Conservation (phyloP, 352 stramenopile genomes). For the Pythium dissotocum region DNA sequence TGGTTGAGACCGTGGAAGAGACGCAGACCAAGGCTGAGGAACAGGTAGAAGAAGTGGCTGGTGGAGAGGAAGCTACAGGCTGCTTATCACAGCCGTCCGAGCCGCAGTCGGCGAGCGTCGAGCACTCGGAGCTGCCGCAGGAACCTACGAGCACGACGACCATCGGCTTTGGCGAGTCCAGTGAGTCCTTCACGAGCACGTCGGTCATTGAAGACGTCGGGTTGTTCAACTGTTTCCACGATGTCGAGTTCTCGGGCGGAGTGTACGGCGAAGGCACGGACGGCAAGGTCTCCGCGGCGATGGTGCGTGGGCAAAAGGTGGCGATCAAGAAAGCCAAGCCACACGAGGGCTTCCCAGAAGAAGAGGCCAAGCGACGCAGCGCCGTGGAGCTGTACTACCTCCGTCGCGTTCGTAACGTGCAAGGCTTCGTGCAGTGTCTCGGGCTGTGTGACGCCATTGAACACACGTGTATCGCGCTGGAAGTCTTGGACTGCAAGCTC, state of each 20-base stretch:
- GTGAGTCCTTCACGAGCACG: constrained; percentile 62
- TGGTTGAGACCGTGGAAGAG: neutral
- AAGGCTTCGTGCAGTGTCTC: constrained; percentile 80
- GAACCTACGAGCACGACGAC: neutral
- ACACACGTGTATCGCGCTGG: constrained; percentile 82
- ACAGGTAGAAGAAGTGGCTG: neutral
- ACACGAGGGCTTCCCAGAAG: constrained; percentile 68
- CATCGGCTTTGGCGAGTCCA: constrained; percentile 15
- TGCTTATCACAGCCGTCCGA: neutral
- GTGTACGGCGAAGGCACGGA: constrained; percentile 86
- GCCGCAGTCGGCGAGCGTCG: neutral
- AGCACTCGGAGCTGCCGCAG: neutral
- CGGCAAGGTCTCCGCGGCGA: constrained; percentile 72
- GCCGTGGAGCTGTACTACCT: constrained; percentile 82
- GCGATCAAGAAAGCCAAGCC: constrained; percentile 82
- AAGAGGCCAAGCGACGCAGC: constrained; percentile 79
- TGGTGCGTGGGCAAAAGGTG: constrained; percentile 79
- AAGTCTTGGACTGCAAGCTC: constrained; percentile 89
- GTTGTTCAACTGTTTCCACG: constrained; percentile 79
- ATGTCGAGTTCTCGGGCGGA: constrained; percentile 81
- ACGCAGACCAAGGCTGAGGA: neutral
- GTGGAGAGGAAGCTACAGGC: neutral
- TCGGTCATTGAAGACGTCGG: constrained; percentile 85
- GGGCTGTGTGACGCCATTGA: constrained; percentile 81
- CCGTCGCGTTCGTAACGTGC: constrained; percentile 70